Evolutionary conservation across 2,329 filamentous ascomycete genomes (phyloP).

Genomic region (Fusarium stilboides): DNA sequence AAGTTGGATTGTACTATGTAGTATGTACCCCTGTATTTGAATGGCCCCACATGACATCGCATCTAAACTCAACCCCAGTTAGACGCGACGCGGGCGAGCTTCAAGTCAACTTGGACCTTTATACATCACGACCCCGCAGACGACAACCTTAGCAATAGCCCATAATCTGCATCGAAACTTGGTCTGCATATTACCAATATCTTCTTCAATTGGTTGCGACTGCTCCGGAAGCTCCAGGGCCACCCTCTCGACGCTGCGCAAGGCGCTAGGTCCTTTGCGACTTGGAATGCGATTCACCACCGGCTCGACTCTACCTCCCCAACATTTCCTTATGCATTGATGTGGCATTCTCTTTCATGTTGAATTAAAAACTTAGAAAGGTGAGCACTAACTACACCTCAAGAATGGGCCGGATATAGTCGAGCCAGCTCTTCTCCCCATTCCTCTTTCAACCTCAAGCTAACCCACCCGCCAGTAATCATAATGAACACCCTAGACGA

Average conservation of each 20-base stretch:
- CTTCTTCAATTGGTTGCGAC: constrained; percentile 13
- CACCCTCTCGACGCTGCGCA: neutral
- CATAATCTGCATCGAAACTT: neutral
- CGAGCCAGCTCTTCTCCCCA: neutral
- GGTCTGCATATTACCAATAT: neutral
- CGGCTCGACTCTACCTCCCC: neutral
- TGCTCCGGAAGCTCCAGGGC: constrained; percentile 2
- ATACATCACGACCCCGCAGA: constrained; percentile 25
- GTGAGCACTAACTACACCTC: neutral
- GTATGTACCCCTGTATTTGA: neutral
- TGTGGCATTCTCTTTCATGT: neutral
- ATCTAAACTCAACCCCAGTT: constrained; percentile 22
- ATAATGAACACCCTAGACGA: constrained; percentile 43
- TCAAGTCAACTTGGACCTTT: constrained; percentile 33
- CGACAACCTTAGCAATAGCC: neutral
- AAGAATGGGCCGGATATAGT: too few relatives aligned
- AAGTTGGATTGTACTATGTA: too few relatives aligned
- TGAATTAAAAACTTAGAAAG: neutral
- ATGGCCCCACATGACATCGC: neutral
- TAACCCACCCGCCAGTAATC: constrained; percentile 10
- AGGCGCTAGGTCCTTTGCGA: constrained; percentile 23
- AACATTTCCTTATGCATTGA: constrained; percentile 10
- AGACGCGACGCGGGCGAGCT: constrained; percentile 34
- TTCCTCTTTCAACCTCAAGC: neutral
- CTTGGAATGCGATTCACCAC: constrained; percentile 5